phyloP scores from a whole-genome alignment of 371 early-diverging fungal species.

The Mycotypha africana region DNA sequence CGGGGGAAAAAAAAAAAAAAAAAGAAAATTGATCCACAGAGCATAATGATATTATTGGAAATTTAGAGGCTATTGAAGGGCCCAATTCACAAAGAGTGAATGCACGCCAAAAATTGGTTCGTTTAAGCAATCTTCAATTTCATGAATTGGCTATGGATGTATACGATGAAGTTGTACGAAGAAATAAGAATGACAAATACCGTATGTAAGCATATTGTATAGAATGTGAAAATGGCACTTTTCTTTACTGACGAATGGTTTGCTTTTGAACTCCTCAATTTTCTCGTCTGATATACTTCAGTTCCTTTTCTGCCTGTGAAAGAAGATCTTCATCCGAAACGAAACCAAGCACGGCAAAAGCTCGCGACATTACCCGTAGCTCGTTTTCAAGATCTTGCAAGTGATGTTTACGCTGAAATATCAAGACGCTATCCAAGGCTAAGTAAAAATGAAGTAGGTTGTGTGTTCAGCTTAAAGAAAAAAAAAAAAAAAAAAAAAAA shows the following conservation, averaged over 20 bases:
- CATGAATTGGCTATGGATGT: constrained; percentile 94
- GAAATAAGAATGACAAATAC: constrained; percentile 59
- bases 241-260: too few species aligned
- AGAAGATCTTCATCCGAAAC: constrained; percentile 88
- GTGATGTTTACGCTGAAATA: constrained; percentile 87
- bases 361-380: constrained; percentile 82
- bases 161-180: constrained; percentile 86
- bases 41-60: too few species aligned
- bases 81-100: constrained; percentile 48
- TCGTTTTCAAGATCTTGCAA: constrained; percentile 88
- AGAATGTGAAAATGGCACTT: too few species aligned
- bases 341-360: constrained; percentile 96
- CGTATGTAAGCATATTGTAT: too few species aligned
- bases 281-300: constrained; percentile 15
- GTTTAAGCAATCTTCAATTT: constrained; percentile 80
- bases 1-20: too few species aligned
- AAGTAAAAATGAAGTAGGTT: too few species aligned
- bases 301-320: constrained; percentile 83
- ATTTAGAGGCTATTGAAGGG: constrained; percentile 47
- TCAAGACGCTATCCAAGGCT: too few species aligned
- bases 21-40: too few species aligned
- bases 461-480: too few species aligned
- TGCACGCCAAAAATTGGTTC: constrained; percentile 84
- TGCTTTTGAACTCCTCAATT: too few species aligned
- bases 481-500: too few species aligned